A percentile compares a stretch with the other conserved stretches of the same genome.
These are phyloP conservation scores for Endoconidiophora laricicola DNA, from an alignment of 2,329 filamentous ascomycete species.

Conservation along the genomic window DNA sequence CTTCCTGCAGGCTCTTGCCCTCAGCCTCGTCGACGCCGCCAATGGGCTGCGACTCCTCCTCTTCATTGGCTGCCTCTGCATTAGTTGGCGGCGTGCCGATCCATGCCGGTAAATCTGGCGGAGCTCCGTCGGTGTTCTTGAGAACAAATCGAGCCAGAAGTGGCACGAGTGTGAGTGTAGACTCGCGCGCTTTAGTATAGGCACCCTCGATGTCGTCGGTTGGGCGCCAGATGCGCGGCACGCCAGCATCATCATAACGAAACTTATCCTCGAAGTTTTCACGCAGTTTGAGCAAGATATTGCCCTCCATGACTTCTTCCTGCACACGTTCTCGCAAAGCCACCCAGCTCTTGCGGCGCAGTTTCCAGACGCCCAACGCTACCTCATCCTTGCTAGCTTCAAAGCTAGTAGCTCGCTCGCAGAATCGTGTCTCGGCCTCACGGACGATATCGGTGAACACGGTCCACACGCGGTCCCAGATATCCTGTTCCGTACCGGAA, in stretches of 20 bases:
- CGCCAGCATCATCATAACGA: constrained; percentile 86
- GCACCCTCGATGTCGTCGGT: constrained; percentile 93
- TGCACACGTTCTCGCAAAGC: constrained; percentile 81
- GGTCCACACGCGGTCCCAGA: constrained; percentile 93
- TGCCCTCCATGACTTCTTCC: constrained; percentile 96
- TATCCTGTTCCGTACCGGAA: constrained; percentile 50
- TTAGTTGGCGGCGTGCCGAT: constrained; percentile 62
- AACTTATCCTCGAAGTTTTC: constrained; percentile 99
- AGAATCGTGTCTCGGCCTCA: constrained; percentile 73
- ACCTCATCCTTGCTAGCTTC: constrained; percentile 86
- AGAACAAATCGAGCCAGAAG: constrained; percentile 74
- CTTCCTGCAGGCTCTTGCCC: constrained; percentile 85
- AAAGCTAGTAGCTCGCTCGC: constrained; percentile 79
- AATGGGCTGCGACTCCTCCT: constrained; percentile 77
- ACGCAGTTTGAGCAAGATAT: constrained; percentile 81
- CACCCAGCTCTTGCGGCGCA: constrained; percentile 88
- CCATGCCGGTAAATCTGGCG: constrained; percentile 72
- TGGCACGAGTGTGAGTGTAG: constrained; percentile 78
- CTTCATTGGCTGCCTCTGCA: constrained; percentile 69
- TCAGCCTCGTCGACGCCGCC: constrained; percentile 91
- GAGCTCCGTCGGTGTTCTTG: constrained; percentile 45
- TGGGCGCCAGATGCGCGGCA: constrained; percentile 91
- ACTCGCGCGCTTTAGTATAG: constrained; percentile 84
- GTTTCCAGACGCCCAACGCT: constrained; percentile 77
- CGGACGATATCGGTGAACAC: constrained; percentile 68